Evolutionary conservation across 2,329 filamentous ascomycete genomes (phyloP).

Genomic region (Calonectria honghensis): DNA sequence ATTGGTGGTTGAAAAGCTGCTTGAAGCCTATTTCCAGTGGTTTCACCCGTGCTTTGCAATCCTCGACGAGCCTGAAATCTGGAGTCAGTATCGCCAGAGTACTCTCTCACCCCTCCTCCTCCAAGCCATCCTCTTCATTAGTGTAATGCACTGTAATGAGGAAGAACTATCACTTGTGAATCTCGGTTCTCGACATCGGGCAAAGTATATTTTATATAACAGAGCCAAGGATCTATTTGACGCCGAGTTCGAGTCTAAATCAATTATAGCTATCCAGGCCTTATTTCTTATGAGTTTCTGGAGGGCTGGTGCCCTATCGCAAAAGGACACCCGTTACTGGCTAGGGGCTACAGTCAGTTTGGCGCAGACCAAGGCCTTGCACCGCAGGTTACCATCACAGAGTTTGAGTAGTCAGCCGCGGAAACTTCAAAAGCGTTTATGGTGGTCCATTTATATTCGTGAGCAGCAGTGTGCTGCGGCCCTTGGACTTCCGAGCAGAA

Average conservation of each 20-base stretch:
- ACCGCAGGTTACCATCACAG: not conserved
- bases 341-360: not conserved
- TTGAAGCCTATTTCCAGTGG: not conserved
- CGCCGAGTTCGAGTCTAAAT: not conserved
- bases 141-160: not conserved
- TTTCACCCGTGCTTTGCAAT: not conserved
- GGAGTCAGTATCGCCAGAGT: not conserved
- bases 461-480: not conserved
- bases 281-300: not conserved
- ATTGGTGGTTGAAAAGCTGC: not conserved
- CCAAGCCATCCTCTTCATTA: not conserved
- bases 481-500: not conserved
- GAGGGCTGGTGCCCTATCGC: not conserved
- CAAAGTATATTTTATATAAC: not conserved
- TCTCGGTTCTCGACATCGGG: not conserved
- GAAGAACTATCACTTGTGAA: not conserved
- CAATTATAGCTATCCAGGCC: not conserved
- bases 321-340: not conserved
- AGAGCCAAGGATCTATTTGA: slow-evolving; percentile 1
- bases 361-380: not conserved
- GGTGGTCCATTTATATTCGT: slow-evolving; percentile 15
- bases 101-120: not conserved
- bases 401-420: not conserved
- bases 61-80: not conserved
- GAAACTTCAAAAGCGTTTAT: not conserved